Base-by-base conservation (phyloP, 163 green algal genomes). In the Trebouxiophyceae sp. region DNA sequence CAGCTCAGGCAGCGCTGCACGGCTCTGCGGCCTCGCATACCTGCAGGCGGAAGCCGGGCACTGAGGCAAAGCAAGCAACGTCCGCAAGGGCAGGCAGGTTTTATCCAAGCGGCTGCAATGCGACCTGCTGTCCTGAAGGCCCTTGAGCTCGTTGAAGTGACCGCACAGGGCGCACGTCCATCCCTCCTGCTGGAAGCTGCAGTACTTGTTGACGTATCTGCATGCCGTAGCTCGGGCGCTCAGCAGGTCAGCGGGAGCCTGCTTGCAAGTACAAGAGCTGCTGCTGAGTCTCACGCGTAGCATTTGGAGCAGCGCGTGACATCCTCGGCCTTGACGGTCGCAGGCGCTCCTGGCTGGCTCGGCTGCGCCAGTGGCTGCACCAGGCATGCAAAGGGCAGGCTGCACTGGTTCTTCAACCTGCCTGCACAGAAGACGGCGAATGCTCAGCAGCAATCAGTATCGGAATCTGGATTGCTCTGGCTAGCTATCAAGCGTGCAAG, bases 151-250 rank as follows among this genome's bases (percentile, higher is more conserved):
- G 45, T 86, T 89, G 57, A 71, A 63, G 2, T 27, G 57, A 29
- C 78, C 83, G 70, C 85, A 92, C 45, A 90, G 66, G 5, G 72
- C 68, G 71, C 85, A 92, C 1, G 60, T 61, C 82, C 84, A 95
- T 24, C 81, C 75, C 5, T 50, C 47, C 1, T 63, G 34, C 23
- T 85, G 74, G 22, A 93, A 81, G 20, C 64, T 45, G 71, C 86
- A 95, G 46, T 83, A 79, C 47, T 67, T 50, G 62, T 87, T 91
- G 62, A 88, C 79, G 70, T 93, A 90, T 33, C 77, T 87, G 74
- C n/a, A n/a, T n/a, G n/a, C n/a, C n/a, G n/a, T n/a, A n/a, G n/a
- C n/a, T n/a, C n/a, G n/a, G n/a, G n/a, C n/a, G n/a, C n/a, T n/a
- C n/a, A n/a, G n/a, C n/a, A n/a, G n/a, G n/a, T n/a, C n/a, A 28